A percentile compares a stretch with the other conserved stretches of the same genome.
Conservation (phyloP, 768 basidiomycete genomes). For the Kockovaella imperatae region DNA sequence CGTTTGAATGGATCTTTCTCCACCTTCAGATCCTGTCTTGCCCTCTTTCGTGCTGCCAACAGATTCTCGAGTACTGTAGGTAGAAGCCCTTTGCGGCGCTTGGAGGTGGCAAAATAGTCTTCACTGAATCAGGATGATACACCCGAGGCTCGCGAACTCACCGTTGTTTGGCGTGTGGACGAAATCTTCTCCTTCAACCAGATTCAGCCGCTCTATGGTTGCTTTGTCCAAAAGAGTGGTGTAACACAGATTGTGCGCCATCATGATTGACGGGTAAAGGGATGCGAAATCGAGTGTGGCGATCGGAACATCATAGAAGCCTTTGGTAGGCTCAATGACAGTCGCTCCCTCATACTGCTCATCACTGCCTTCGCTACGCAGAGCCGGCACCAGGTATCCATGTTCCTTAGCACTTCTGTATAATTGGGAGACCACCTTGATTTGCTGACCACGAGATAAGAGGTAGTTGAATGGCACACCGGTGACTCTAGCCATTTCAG, state of each 20-base stretch:
- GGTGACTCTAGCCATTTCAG: slow-evolving; percentile 98
- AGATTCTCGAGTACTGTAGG: slow-evolving; percentile 90
- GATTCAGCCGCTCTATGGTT: slow-evolving; percentile 66
- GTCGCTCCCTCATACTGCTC: slow-evolving; percentile 99
- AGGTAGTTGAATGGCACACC: slow-evolving; percentile 99
- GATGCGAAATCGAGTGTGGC: slow-evolving; percentile 98
- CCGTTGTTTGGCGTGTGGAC: slow-evolving; percentile 93
- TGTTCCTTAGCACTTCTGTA: slow-evolving; percentile 87
- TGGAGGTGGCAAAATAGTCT: slow-evolving; percentile 78
- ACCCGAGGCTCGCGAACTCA: slow-evolving; percentile 40
- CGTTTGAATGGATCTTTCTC: slow-evolving; percentile 96
- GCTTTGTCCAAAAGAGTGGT: slow-evolving; percentile 81
- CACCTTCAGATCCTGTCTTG: slow-evolving; percentile 90
- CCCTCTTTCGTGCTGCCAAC: slow-evolving; percentile 84
- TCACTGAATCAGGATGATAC: slow-evolving; percentile 1
- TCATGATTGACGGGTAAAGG: slow-evolving; percentile 99
- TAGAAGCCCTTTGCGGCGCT: slow-evolving; percentile 74
- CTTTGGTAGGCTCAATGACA: slow-evolving; percentile 92
- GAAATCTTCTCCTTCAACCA: slow-evolving; percentile 82
- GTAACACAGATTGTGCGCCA: slow-evolving; percentile 98
- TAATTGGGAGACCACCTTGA: slow-evolving; percentile 95
- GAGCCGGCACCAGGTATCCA: slow-evolving; percentile 77
- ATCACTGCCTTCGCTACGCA: slow-evolving; percentile 81
- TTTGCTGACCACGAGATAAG: slow-evolving; percentile 88
- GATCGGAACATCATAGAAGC: slow-evolving; percentile 93